These are phyloP conservation scores for Hortiboletus campestris DNA, from an alignment of 768 basidiomycete species.

Conservation along the genomic window DNA sequence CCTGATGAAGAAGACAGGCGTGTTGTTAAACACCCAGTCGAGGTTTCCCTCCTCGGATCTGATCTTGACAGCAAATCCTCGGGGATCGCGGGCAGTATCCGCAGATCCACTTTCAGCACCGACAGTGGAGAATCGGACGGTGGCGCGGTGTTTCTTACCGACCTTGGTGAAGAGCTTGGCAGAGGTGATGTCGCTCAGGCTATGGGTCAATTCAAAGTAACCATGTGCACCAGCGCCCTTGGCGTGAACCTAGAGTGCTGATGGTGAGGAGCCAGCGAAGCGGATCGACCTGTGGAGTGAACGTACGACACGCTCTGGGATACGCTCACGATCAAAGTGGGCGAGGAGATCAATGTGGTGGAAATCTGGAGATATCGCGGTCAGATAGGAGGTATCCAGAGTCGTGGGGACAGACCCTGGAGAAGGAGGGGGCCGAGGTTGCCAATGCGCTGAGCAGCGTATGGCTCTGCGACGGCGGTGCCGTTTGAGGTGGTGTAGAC, in stretches of 20 bases:
- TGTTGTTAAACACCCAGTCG: constrained; percentile 93
- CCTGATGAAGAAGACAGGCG: constrained; percentile 87
- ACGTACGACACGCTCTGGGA: constrained; percentile 89
- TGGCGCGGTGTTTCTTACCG: constrained; percentile 68
- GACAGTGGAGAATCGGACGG: constrained; percentile 92
- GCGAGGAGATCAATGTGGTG: constrained; percentile 87
- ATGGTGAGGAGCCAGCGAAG: constrained; percentile 24
- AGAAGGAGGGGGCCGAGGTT: constrained; percentile 78
- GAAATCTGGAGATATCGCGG: constrained; percentile 55
- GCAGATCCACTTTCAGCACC: constrained; percentile 86
- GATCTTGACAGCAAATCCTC: constrained; percentile 90
- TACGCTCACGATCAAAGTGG: constrained; percentile 93
- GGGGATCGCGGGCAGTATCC: constrained; percentile 90
- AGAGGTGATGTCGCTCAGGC: constrained; percentile 78
- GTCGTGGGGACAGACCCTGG: constrained; percentile 54
- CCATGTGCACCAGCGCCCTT: constrained; percentile 94
- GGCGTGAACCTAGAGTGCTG: constrained; percentile 67
- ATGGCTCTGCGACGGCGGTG: constrained; percentile 71
- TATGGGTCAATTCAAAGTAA: constrained; percentile 86
- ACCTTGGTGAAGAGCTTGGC: constrained; percentile 62
- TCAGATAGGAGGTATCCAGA: constrained; percentile 9
- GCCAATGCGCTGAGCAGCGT: constrained; percentile 76
- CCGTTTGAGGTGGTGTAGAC: constrained; percentile 87
- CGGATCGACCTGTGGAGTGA: background rate
- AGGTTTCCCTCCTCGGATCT: constrained; percentile 89